Evolutionary conservation across 2,329 filamentous ascomycete species (phyloP).

Genomic region (Immersiporthe knoxdaviesiana): DNA sequence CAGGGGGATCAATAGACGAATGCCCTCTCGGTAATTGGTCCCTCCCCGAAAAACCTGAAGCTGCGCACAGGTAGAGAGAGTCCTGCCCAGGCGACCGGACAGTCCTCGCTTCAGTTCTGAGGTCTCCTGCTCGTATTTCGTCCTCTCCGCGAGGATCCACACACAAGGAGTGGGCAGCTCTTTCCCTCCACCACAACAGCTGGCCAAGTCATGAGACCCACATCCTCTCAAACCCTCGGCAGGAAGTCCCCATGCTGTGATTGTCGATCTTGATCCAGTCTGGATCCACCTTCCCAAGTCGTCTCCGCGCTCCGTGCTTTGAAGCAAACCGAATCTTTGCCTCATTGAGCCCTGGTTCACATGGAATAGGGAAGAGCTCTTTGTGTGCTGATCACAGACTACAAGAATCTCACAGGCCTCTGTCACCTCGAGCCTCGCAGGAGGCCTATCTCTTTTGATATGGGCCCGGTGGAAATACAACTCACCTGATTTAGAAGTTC

Average conservation of each 20-base stretch:
- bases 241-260: neutral
- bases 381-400: too few species aligned
- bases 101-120: neutral
- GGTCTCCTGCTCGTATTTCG: neutral
- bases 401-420: too few species aligned
- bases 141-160: neutral
- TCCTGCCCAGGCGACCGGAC: neutral
- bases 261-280: neutral
- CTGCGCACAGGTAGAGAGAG: neutral
- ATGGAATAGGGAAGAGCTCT: too few species aligned
- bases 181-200: neutral
- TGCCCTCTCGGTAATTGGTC: neutral
- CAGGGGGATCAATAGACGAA: neutral
- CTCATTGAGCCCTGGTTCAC: neutral
- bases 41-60: neutral
- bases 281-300: neutral
- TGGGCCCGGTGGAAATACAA: too few species aligned
- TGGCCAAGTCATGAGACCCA: neutral
- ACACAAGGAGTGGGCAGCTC: neutral
- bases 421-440: too few species aligned
- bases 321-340: neutral
- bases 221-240: neutral
- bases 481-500: too few species aligned
- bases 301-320: neutral
- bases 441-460: too few species aligned